Conservation (phyloP, 2,329 filamentous ascomycete genomes). For the Monosporascus ibericus region DNA sequence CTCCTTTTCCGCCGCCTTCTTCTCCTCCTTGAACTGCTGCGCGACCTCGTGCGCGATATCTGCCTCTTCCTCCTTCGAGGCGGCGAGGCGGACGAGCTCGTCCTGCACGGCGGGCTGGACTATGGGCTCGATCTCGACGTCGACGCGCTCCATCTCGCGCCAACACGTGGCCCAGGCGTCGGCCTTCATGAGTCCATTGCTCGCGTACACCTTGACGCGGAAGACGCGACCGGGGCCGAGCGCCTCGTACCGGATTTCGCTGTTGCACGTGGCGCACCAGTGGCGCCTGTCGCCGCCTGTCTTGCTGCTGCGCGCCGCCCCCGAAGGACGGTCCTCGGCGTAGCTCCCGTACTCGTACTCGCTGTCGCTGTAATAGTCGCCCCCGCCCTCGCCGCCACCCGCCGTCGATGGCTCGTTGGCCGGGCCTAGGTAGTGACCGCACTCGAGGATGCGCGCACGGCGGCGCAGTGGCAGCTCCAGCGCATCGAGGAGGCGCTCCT, state of each 20-base stretch:
- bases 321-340: slow-evolving; percentile 3
- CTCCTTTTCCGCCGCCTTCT: slow-evolving; percentile 12
- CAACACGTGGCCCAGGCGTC: slow-evolving; percentile 91
- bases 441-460: slow-evolving; percentile 65
- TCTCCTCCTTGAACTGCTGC: slow-evolving; percentile 27
- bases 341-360: slow-evolving; percentile 12
- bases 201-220: slow-evolving; percentile 84
- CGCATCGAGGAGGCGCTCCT: slow-evolving; percentile 70
- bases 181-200: slow-evolving; percentile 87
- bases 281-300: slow-evolving; percentile 32
- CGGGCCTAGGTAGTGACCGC: slow-evolving; percentile 68
- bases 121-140: slow-evolving; percentile 81
- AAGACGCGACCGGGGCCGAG: slow-evolving; percentile 55
- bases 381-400: slow-evolving; percentile 41
- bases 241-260: slow-evolving; percentile 48
- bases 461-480: slow-evolving; percentile 61
- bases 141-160: slow-evolving; percentile 98
- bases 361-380: slow-evolving; percentile 32
- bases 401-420: slow-evolving; percentile 41
- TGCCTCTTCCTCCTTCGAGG: slow-evolving; percentile 32
- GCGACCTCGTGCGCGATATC: slow-evolving; percentile 25
- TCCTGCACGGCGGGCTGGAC: slow-evolving; percentile 53
- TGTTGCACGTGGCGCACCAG: slow-evolving; percentile 52
- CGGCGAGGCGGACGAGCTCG: slow-evolving; percentile 52
- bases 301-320: neutral